Evolutionary conservation across 345 rosid genomes (phyloP).

Genomic region (Hibiscus trionum): DNA sequence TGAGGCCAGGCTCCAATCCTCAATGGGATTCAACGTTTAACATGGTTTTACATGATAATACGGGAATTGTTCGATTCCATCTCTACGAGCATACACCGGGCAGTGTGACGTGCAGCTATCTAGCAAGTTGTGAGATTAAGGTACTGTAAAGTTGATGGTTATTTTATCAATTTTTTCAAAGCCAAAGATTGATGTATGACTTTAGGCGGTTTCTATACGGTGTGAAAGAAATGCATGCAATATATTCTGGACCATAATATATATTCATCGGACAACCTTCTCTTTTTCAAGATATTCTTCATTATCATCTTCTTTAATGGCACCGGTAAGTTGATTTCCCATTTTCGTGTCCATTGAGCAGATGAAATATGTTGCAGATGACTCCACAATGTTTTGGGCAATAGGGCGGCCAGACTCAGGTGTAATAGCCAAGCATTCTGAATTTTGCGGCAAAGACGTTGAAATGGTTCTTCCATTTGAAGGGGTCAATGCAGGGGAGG

Average conservation of each 20-base stretch:
- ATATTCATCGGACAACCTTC: background rate
- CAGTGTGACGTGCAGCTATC: slow-evolving; percentile 55
- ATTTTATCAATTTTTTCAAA: background rate
- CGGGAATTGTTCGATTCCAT: slow-evolving; percentile 63
- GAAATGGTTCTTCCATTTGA: slow-evolving; percentile 96
- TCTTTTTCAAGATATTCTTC: background rate
- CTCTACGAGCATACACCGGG: slow-evolving; percentile 62
- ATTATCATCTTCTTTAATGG: slow-evolving; percentile 1
- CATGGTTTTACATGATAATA: slow-evolving; percentile 78
- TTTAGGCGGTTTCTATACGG: slow-evolving; percentile 5
- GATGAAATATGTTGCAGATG: slow-evolving; percentile 77
- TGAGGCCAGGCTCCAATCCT: slow-evolving; percentile 59
- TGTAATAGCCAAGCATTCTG: slow-evolving; percentile 64
- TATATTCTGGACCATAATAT: background rate
- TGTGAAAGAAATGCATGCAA: background rate
- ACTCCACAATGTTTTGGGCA: slow-evolving; percentile 91
- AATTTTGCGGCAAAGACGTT: slow-evolving; percentile 73
- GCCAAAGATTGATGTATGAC: background rate
- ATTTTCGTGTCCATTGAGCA: slow-evolving; percentile 21
- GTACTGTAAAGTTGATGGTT: slow-evolving; percentile 25
- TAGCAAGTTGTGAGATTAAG: slow-evolving; percentile 92
- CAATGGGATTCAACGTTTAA: slow-evolving; percentile 77
- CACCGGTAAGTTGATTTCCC: background rate
- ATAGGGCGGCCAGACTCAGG: slow-evolving; percentile 55
- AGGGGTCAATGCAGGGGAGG: slow-evolving; percentile 73